Percentiles rank a stretch among this genome's conserved stretches.
Conservation (phyloP, 2,329 filamentous ascomycete genomes). For the Aureobasidium sp. region DNA sequence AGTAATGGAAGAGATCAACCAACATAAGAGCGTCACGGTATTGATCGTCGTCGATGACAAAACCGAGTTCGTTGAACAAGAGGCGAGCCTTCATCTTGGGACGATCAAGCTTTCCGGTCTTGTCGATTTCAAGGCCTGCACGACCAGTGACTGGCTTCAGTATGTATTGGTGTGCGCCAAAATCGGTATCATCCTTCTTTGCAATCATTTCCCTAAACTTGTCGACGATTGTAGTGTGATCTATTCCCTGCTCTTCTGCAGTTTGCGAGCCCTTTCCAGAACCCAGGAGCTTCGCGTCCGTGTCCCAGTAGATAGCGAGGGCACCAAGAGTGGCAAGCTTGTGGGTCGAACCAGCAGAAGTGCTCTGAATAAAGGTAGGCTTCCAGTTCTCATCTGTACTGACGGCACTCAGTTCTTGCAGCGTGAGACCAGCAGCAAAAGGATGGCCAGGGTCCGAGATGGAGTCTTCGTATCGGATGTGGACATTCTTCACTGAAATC, state of each 20-base stretch:
- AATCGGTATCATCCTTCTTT: constrained; percentile 53
- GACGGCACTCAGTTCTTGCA: constrained; percentile 94
- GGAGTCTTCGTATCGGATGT: constrained; percentile 95
- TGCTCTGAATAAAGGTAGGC: constrained; percentile 90
- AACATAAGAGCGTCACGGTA: constrained; percentile 98
- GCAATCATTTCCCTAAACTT: constrained; percentile 75
- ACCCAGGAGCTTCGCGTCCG: constrained; percentile 76
- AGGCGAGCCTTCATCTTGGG: constrained; percentile 87
- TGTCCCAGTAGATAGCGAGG: constrained; percentile 96
- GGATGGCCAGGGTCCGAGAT: constrained; percentile 92
- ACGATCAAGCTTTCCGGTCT: constrained; percentile 69
- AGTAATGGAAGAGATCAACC: constrained; percentile 97
- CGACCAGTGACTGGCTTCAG: constrained; percentile 92
- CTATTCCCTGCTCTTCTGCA: constrained; percentile 52
- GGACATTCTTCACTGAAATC: constrained; percentile 96
- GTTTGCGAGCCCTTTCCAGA: constrained; percentile 67
- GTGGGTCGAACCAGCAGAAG: constrained; percentile 66
- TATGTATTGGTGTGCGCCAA: constrained; percentile 76
- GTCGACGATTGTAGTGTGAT: constrained; percentile 69
- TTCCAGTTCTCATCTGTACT: constrained; percentile 94
- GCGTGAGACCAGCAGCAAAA: constrained; percentile 83
- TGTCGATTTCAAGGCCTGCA: constrained; percentile 90
- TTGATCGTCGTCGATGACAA: constrained; percentile 95
- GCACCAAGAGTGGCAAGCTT: constrained; percentile 89
- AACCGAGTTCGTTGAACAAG: constrained; percentile 92